Evolutionary conservation across 306 rosid genomes (phyloP), one percentile per base, ranked within the genome.

Genomic region (Quercus alba): DNA sequence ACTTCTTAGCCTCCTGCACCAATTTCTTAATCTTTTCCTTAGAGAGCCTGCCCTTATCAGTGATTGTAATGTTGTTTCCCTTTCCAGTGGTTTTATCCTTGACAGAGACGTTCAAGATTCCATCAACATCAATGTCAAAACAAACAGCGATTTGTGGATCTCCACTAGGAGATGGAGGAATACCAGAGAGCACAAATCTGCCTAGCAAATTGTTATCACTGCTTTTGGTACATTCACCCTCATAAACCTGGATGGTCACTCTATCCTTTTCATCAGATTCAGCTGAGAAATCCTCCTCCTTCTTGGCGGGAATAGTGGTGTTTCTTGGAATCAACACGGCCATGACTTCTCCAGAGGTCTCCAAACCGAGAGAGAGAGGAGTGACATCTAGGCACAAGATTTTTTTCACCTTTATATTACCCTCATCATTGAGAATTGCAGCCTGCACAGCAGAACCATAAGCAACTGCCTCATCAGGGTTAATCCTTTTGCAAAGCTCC

Each of bases 401-500:
- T 70, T 81, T 82, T 52, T 81, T 87, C 11, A 85, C 85, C 72
- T 88, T 85, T 61, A 78, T 78, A 13, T 85, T 83, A n/a, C 89
- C 89, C 73, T 87, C 87, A 0, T 85, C 84, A 1, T 78, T 85
- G n/a, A 88, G 84, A 25, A 88, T 85, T 2, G 89, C 91, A 20
- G 91, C 91, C 59, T 85, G 91, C 18, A 88, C 91, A 1, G 91
- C 89, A 13, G 91, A 85, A 19, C 91, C 91, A 35, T 83, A 88
- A 0, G 91, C 91, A 38, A 85, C 91, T 10, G 89, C 91, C 56
- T 88, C 91, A 3, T 88, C 91, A 0, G 89, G 86, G 77, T 85
- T 88, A 14, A 85, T 81, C 76, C 87, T 85, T 73, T 85, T 85
- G 80, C 86, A 87, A 38, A 87, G 83, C 84, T 87, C 88, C 77